phyloP scores from a whole-genome alignment of 345 rosid genomes.

The Eucalyptus grandis region DNA sequence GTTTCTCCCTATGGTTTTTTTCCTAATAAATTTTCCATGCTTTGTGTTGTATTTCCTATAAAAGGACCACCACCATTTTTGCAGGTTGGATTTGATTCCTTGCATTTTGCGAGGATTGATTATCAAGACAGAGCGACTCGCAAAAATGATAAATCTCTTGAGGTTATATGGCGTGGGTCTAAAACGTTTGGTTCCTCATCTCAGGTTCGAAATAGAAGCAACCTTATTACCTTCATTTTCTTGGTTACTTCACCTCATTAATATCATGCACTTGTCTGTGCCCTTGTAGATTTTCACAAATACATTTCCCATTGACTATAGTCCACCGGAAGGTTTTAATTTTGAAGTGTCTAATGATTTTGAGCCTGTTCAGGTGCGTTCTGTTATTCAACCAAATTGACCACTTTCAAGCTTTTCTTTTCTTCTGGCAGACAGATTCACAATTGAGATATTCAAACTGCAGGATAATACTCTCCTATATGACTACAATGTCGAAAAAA shows the following conservation, averaged over 20 bases:
- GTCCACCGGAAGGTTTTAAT: constrained; percentile 68
- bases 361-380: constrained; percentile 61
- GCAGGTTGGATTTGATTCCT: constrained; percentile 77
- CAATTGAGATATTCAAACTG: background rate
- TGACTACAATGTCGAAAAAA: constrained; percentile 51
- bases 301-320: constrained; percentile 59
- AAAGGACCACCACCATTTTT: background rate
- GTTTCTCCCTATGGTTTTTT: background rate
- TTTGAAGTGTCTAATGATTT: constrained; percentile 46
- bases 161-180: constrained; percentile 87
- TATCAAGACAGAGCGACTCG: constrained; percentile 79
- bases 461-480: constrained; percentile 57
- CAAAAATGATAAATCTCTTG: constrained; percentile 48
- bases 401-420: background rate
- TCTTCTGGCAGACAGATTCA: background rate
- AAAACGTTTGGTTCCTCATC: constrained; percentile 77
- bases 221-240: background rate
- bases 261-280: background rate
- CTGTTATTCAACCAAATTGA: background rate
- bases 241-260: background rate
- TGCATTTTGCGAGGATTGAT: constrained; percentile 85
- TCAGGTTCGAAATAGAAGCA: constrained; percentile 27
- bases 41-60: background rate
- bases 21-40: background rate
- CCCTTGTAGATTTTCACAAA: constrained; percentile 58